Conservation (phyloP, 1,284 basidiomycete species). For the Trichosporon asahii region DNA sequence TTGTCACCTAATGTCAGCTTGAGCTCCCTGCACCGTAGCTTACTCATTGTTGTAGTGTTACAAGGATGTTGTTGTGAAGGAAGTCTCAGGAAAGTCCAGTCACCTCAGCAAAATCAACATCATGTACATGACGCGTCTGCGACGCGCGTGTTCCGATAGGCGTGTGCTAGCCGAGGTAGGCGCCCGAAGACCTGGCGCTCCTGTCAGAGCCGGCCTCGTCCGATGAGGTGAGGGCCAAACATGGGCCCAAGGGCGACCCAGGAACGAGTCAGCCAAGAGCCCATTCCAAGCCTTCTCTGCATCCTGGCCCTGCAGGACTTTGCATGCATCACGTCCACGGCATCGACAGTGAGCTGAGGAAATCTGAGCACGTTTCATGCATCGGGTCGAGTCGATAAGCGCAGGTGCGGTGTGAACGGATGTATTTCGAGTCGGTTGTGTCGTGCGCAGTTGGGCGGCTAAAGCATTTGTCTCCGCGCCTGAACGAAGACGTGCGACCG, state of each 20-base stretch:
- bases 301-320: neutral
- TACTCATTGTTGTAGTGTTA: conserved; percentile 19
- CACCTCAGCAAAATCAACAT: conserved; percentile 10
- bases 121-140: conserved; percentile 17
- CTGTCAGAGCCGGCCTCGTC: neutral
- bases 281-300: neutral
- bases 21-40: neutral
- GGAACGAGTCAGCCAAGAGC: neutral
- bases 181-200: neutral
- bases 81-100: conserved; percentile 10
- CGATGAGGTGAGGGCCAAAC: neutral
- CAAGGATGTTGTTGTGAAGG: conserved; percentile 2
- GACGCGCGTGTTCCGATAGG: conserved; percentile 8
- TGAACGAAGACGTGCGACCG: neutral
- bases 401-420: conserved; percentile 1
- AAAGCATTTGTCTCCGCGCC: conserved; percentile 3
- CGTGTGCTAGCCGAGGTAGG: neutral
- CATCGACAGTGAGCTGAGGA: neutral
- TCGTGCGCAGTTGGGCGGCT: neutral
- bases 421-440: neutral
- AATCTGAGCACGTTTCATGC: neutral
- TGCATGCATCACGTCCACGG: neutral
- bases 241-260: neutral
- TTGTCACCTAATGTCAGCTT: conserved; percentile 36
- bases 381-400: neutral